Percentiles rank a stretch among this genome's conserved stretches.
phyloP scores from a whole-genome alignment of 2,329 filamentous ascomycete genomes.

The Epichloe gansuensis region DNA sequence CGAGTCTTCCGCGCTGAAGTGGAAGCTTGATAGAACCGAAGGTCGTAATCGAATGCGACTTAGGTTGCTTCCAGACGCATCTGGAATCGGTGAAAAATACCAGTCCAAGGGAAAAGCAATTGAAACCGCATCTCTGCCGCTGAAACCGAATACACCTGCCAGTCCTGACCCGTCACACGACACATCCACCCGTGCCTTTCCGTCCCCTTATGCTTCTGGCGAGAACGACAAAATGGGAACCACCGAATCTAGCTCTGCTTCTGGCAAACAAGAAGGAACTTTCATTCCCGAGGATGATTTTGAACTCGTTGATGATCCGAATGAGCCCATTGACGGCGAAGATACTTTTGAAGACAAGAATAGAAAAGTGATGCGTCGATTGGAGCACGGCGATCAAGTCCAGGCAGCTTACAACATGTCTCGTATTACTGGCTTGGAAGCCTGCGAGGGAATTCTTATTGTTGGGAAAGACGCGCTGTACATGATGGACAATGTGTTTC shows the following conservation, averaged over 20 bases:
- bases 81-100: slow-evolving; percentile 56
- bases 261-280: slow-evolving; percentile 11
- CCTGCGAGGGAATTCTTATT: slow-evolving; percentile 84
- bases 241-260: slow-evolving; percentile 14
- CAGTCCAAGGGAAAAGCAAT: slow-evolving; percentile 66
- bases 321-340: slow-evolving; percentile 60
- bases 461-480: slow-evolving; percentile 87
- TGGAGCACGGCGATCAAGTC: slow-evolving; percentile 82
- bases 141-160: slow-evolving; percentile 21
- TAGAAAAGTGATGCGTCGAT: slow-evolving; percentile 86
- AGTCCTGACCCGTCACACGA: slow-evolving; percentile 11
- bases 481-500: slow-evolving; percentile 92
- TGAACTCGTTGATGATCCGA: slow-evolving; percentile 88
- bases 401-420: slow-evolving; percentile 94
- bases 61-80: slow-evolving; percentile 68
- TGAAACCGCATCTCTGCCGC: slow-evolving; percentile 25
- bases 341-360: slow-evolving; percentile 94
- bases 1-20: slow-evolving; percentile 51
- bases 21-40: slow-evolving; percentile 92
- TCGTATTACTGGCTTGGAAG: slow-evolving; percentile 83
- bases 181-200: slow-evolving; percentile 7
- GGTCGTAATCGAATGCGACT: slow-evolving; percentile 90
- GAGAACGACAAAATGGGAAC: slow-evolving; percentile 8
- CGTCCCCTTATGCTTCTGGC: slow-evolving; percentile 12
- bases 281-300: slow-evolving; percentile 68